These are phyloP conservation scores for Podosphaera fusca DNA, from an alignment of 2,329 filamentous ascomycete genomes.

Conservation along the genomic window DNA sequence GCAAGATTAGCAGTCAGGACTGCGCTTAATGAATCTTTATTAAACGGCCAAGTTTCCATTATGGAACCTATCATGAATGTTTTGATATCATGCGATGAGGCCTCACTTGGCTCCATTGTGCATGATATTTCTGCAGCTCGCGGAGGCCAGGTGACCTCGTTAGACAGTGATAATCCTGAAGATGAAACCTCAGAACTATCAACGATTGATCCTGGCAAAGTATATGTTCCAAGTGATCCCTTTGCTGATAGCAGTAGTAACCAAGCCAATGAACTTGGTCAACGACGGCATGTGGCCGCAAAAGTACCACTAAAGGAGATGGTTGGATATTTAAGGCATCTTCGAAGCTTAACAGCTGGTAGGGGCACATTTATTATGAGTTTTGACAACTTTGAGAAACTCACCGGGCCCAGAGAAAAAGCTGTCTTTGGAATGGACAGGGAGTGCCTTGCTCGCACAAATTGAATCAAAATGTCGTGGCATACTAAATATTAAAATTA, in stretches of 20 bases:
- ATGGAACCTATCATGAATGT: constrained; percentile 91
- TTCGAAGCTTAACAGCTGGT: constrained; percentile 73
- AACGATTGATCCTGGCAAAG: constrained; percentile 43
- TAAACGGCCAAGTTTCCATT: constrained; percentile 33
- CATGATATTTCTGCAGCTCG: constrained; percentile 57
- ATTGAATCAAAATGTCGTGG: too few species aligned
- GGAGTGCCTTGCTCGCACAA: neutral
- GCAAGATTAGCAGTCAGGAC: constrained; percentile 43
- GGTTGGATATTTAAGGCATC: constrained; percentile 77
- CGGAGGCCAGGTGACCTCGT: constrained; percentile 51
- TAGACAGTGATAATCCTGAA: constrained; percentile 21
- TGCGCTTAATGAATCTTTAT: constrained; percentile 39
- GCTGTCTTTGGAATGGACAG: constrained; percentile 5
- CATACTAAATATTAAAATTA: too few species aligned
- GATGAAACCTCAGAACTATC: constrained; percentile 5
- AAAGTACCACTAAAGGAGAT: constrained; percentile 89
- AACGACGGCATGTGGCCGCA: constrained; percentile 48
- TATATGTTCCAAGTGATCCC: constrained; percentile 77
- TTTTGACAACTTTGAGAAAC: constrained; percentile 46
- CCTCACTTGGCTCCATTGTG: constrained; percentile 56
- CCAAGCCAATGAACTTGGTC: constrained; percentile 23
- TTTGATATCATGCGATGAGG: constrained; percentile 66
- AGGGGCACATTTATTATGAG: constrained; percentile 57
- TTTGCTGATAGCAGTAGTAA: constrained; percentile 31
- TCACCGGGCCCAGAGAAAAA: constrained; percentile 31